Conservation (phyloP, 2,329 filamentous ascomycete species). For the Hypoxylon sp. region DNA sequence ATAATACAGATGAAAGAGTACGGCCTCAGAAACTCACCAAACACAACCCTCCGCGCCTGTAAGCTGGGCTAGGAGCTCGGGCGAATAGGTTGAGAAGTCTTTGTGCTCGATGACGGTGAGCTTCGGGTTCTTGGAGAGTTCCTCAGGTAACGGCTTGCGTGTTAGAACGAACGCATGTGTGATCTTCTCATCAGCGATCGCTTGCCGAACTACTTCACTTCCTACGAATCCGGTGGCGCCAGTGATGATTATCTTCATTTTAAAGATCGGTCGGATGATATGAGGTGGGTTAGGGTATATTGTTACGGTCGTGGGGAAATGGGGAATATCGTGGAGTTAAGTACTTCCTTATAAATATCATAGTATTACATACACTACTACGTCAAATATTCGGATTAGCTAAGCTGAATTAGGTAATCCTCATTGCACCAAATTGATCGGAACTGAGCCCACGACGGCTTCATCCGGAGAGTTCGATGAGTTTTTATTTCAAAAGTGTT, state of each 20-base stretch:
- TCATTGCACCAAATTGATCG: background rate
- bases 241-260: constrained; percentile 72
- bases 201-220: constrained; percentile 65
- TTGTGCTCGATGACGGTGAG: constrained; percentile 64
- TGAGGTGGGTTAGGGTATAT: background rate
- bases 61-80: constrained; percentile 59
- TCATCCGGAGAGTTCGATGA: background rate
- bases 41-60: constrained; percentile 72
- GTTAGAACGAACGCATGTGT: constrained; percentile 66
- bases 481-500: background rate
- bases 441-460: background rate
- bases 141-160: constrained; percentile 61
- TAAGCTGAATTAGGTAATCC: background rate
- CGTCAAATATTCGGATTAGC: constrained; percentile 3
- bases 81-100: constrained; percentile 68
- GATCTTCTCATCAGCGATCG: constrained; percentile 65
- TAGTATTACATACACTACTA: constrained; percentile 7
- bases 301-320: constrained; percentile 14
- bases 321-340: constrained; percentile 6
- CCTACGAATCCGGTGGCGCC: constrained; percentile 73
- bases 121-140: constrained; percentile 63
- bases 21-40: constrained; percentile 65
- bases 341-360: background rate
- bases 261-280: constrained; percentile 1
- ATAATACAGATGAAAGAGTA: too few species aligned